Percentiles rank a stretch among this genome's conserved stretches.
Evolutionary conservation across 192 early-diverging fungal species (phyloP).

Genomic region (Phlyctochytrium bullatum): DNA sequence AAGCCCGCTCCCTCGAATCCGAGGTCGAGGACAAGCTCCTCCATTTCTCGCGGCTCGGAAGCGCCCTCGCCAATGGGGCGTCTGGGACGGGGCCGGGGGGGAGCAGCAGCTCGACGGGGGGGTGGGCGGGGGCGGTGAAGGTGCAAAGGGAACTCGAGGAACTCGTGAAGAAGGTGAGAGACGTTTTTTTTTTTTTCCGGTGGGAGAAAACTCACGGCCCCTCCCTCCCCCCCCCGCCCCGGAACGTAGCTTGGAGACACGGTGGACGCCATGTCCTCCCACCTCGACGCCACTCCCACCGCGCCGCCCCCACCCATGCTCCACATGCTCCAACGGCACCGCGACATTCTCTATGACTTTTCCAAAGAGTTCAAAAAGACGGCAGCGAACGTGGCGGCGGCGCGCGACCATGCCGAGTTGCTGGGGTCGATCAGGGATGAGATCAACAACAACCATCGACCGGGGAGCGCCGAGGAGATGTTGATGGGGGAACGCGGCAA

Average conservation of each 20-base stretch:
- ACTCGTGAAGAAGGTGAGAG: slow-evolving; percentile 59
- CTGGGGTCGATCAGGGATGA: slow-evolving; percentile 63
- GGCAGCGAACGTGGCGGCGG: slow-evolving; percentile 63
- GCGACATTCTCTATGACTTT: slow-evolving; percentile 76
- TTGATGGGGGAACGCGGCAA: slow-evolving; percentile 66
- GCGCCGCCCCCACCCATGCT: slow-evolving; percentile 58
- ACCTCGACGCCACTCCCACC: slow-evolving; percentile 49
- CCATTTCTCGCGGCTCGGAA: slow-evolving; percentile 46
- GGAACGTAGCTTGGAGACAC: slow-evolving; percentile 50
- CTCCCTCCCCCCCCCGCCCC: no score
- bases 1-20: slow-evolving; percentile 68
- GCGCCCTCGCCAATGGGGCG: slow-evolving; percentile 9
- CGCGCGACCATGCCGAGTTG: slow-evolving; percentile 68
- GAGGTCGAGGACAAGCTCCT: slow-evolving; percentile 69
- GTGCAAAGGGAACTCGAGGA: slow-evolving; percentile 58
- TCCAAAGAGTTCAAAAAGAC: slow-evolving; percentile 73
- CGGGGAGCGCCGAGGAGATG: slow-evolving; percentile 52
- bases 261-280: slow-evolving; percentile 62
- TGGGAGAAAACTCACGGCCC: no score
- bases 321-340: slow-evolving; percentile 72
- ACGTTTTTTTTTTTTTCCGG: slow-evolving; percentile 6
- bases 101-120: not conserved
- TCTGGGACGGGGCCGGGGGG: slow-evolving; percentile 11
- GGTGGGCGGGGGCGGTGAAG: slow-evolving; percentile 27
- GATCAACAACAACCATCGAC: slow-evolving; percentile 45